A percentile compares a stretch with the other conserved stretches of the same genome.
Evolutionary conservation across 1,139 yeast genomes (phyloP).

Genomic region (Pichia cactophila): DNA sequence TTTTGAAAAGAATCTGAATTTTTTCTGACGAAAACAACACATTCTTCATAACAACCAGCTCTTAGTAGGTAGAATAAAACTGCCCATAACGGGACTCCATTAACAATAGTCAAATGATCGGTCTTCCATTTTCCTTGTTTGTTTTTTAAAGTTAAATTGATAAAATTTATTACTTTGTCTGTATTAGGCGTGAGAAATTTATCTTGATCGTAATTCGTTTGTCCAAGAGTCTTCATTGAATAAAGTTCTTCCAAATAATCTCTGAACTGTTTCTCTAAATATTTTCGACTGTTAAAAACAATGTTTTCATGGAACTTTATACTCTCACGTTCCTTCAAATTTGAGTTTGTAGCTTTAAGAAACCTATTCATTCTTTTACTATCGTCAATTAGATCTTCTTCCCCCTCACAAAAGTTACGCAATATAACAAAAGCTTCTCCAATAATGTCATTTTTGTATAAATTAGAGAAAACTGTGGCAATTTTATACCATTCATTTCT

Average conservation of each 20-base stretch:
- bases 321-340: slow-evolving; percentile 27
- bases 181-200: slow-evolving; percentile 16
- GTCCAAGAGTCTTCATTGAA: slow-evolving; percentile 31
- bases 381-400: slow-evolving; percentile 9
- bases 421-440: slow-evolving; percentile 56
- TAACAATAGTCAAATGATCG: slow-evolving; percentile 51
- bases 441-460: slow-evolving; percentile 53
- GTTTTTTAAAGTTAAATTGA: slow-evolving; percentile 23
- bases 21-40: slow-evolving; percentile 48
- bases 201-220: slow-evolving; percentile 1
- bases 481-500: slow-evolving; percentile 42
- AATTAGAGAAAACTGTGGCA: slow-evolving; percentile 45
- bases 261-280: slow-evolving; percentile 70
- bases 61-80: slow-evolving; percentile 75
- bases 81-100: slow-evolving; percentile 91
- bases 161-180: slow-evolving; percentile 20
- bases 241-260: slow-evolving; percentile 69
- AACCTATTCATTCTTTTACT: slow-evolving; percentile 6
- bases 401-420: slow-evolving; percentile 22
- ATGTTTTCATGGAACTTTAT: slow-evolving; percentile 41
- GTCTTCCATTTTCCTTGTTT: slow-evolving; percentile 40
- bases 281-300: slow-evolving; percentile 48
- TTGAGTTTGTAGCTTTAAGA: slow-evolving; percentile 7
- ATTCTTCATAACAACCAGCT: slow-evolving; percentile 76
- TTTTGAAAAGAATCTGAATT: slow-evolving; percentile 62